Conservation (phyloP, 2,329 filamentous ascomycete genomes). For the Exophiala aquamarina region DNA sequence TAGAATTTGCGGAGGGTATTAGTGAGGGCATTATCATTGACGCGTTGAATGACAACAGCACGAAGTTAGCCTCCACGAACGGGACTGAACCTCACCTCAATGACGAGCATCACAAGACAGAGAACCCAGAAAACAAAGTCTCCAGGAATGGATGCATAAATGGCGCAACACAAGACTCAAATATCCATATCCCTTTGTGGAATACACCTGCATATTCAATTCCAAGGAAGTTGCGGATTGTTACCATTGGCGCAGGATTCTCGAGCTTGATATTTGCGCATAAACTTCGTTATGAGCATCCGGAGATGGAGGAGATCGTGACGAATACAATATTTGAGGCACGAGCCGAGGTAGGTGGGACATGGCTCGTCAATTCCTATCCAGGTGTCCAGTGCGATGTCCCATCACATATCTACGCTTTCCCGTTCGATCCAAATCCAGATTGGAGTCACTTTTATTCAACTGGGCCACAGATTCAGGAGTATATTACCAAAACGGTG, state of each 20-base stretch:
- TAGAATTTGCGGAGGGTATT: too few species aligned
- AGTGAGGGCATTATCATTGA: too few species aligned
- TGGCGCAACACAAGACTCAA: too few species aligned
- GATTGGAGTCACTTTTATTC: conserved; percentile 44
- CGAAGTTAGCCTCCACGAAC: too few species aligned
- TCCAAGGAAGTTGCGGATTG: conserved; percentile 8
- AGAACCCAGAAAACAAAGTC: too few species aligned
- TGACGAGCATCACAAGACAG: too few species aligned
- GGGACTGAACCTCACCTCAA: too few species aligned
- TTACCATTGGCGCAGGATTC: conserved; percentile 29
- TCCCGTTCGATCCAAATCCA: conserved; percentile 40
- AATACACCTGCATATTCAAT: conserved; percentile 9
- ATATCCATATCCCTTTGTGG: not conserved
- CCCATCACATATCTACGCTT: conserved; percentile 52
- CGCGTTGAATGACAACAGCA: too few species aligned
- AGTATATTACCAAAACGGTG: conserved; percentile 41
- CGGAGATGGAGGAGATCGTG: conserved; percentile 32
- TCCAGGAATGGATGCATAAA: too few species aligned
- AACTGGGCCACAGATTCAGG: conserved; percentile 40
- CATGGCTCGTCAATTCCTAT: conserved; percentile 42
- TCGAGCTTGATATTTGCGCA: conserved; percentile 40
- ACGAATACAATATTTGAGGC: conserved; percentile 45
- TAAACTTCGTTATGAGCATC: conserved; percentile 38
- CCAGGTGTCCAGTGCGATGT: conserved; percentile 58
- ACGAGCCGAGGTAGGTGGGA: conserved; percentile 39